Evolutionary conservation across 345 rosid genomes (phyloP), one percentile per base, ranked within the genome.

Genomic region (Dipteronia dyeriana): DNA sequence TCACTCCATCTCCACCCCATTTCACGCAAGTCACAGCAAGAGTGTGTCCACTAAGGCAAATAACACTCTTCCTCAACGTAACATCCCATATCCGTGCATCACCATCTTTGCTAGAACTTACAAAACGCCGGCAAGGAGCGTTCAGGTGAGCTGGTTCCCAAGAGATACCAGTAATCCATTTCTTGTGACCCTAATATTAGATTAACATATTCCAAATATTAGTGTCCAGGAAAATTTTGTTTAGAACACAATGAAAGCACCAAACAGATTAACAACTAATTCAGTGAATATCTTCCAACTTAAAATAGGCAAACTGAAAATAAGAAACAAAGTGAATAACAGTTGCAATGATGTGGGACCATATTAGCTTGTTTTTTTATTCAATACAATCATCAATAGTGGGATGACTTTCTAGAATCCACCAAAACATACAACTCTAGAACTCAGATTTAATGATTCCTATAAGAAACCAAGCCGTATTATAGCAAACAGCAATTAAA

Each of bases 31-130:
- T 96, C 76, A 96, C 89, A 69, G 98, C 97, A 85, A 91, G 94
- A 8, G 93, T 91, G 76, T 96, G 99, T 12, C 97, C 98, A 56
- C 90, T 91, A 47, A 96, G 94, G 87, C 88, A 85, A 56, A 96
- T 92, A 45, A 92, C 78, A 82, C 93, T 84, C 84, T 85, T 92
- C 77, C 85, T 89, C 71, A 89, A 77, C 47, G 94, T 78, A 75
- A 91, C 49, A 77, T 94, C 99, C 99, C 98, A 96, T 81, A 96
- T 89, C 69, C 97, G 91, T 16, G 99, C 99, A 90, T 94, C 97
- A 11, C 98, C 98, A 91, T 96, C 99, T 88, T 94, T 94, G 87
- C 99, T 90, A 75, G 94, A 87, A 87, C 95, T 96, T 66, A 94
- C 98, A 86, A 94, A 96, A 69, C 97, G 95, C 74, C 95, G 90